Evolutionary conservation across 2,329 filamentous ascomycete species (phyloP).

Genomic region (Clonostachys byssicola): DNA sequence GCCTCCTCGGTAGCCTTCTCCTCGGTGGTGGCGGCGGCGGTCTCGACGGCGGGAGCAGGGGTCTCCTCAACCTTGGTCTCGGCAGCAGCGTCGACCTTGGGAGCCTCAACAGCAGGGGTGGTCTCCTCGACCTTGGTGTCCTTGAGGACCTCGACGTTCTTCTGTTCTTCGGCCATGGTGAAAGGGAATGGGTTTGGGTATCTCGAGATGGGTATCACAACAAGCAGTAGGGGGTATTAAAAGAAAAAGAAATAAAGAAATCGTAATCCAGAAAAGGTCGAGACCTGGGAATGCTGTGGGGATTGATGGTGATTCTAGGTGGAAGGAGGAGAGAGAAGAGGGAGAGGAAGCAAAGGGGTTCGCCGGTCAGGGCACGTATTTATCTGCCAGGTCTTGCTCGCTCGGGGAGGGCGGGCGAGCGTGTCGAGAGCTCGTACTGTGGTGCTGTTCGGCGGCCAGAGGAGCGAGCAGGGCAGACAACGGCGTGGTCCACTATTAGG

Average conservation of each 20-base stretch:
- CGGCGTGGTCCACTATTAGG: too few species aligned
- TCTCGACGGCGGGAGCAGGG: conserved; percentile 17
- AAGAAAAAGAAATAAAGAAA: conserved; percentile 20
- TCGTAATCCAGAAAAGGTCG: conserved; percentile 13
- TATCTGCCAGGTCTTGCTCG: not conserved
- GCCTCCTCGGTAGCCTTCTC: conserved; percentile 37
- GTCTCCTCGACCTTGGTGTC: conserved; percentile 42
- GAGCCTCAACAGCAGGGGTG: conserved; percentile 19
- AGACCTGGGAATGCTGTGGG: conserved; percentile 11
- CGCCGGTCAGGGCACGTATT: conserved; percentile 3
- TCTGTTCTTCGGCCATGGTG: conserved; percentile 72
- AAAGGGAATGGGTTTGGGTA: conserved; percentile 24
- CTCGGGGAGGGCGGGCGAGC: too few species aligned
- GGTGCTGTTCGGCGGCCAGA: too few species aligned
- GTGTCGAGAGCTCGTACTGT: too few species aligned
- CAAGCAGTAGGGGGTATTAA: conserved; percentile 5
- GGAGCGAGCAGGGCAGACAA: too few species aligned
- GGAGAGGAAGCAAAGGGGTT: conserved; percentile 1
- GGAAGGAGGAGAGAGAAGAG: not conserved
- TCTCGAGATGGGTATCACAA: conserved; percentile 10
- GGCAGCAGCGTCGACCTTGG: conserved; percentile 23
- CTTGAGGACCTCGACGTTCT: conserved; percentile 58
- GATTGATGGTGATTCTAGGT: conserved; percentile 14
- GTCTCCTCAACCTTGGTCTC: conserved; percentile 17
- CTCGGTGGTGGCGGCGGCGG: conserved; percentile 27